Evolutionary conservation across 148 eudicot species (phyloP).

Genomic region (Mesembryanthemum crystallinum): DNA sequence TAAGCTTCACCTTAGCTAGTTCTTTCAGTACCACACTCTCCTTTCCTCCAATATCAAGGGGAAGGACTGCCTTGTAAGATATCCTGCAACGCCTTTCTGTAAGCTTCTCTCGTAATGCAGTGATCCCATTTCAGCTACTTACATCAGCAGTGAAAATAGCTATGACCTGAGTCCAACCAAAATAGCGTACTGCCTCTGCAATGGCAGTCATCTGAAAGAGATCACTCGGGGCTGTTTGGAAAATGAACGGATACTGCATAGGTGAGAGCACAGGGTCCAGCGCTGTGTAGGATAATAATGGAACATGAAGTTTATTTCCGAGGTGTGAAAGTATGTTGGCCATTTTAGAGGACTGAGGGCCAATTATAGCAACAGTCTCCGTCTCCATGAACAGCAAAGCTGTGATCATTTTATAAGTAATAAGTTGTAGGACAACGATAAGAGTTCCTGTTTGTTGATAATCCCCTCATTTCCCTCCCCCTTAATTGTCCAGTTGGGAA

Average conservation of each 20-base stretch:
- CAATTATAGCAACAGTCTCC: constrained; percentile 59
- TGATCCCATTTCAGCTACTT: constrained; percentile 55
- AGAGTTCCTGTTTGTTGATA: not conserved
- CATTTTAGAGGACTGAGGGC: constrained; percentile 54
- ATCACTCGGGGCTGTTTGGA: constrained; percentile 61
- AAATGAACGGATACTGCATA: constrained; percentile 57
- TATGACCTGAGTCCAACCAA: constrained; percentile 55
- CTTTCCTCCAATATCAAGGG: constrained; percentile 26
- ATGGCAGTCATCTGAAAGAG: constrained; percentile 70
- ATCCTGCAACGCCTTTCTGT: constrained; percentile 45
- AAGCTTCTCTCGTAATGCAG: constrained; percentile 43
- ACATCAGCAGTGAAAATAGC: constrained; percentile 58
- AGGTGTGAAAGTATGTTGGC: constrained; percentile 57
- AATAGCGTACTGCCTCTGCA: constrained; percentile 48
- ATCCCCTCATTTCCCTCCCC: too few species aligned
- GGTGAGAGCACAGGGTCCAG: constrained; percentile 61
- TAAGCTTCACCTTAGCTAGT: constrained; percentile 41
- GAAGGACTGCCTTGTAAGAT: constrained; percentile 53
- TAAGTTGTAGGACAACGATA: not conserved
- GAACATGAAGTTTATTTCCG: constrained; percentile 58
- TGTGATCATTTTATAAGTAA: constrained; percentile 27
- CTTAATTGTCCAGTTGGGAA: too few species aligned
- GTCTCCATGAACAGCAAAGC: constrained; percentile 66
- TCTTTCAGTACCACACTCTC: constrained; percentile 31
- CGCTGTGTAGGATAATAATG: constrained; percentile 57